phyloP scores from a whole-genome alignment of 2,329 filamentous ascomycete genomes.

The Pyrenophora graminea region DNA sequence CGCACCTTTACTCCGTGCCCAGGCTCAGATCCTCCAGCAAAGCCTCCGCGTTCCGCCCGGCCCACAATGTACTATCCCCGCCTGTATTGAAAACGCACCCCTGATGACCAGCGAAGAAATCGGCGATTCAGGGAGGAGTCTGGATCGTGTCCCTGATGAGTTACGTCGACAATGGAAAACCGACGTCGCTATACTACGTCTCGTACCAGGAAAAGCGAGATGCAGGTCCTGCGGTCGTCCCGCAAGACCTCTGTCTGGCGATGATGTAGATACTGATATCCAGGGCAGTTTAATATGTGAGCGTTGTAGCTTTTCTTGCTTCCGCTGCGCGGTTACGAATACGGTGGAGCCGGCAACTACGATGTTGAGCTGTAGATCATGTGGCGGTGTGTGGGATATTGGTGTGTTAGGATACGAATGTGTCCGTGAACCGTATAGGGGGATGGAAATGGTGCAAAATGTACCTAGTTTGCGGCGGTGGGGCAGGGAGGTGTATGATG shows the following conservation, averaged over 20 bases:
- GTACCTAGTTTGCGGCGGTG: slow-evolving; percentile 23
- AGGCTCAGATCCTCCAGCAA: slow-evolving; percentile 42
- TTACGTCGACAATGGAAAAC: slow-evolving; percentile 37
- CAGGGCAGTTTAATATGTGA: slow-evolving; percentile 41
- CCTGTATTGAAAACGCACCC: slow-evolving; percentile 38
- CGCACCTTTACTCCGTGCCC: slow-evolving; percentile 29
- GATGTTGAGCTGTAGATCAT: slow-evolving; percentile 36
- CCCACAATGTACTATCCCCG: slow-evolving; percentile 30
- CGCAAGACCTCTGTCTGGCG: slow-evolving; percentile 25
- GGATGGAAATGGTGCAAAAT: background rate
- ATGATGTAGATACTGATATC: background rate
- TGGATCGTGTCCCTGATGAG: slow-evolving; percentile 49
- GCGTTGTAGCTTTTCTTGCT: slow-evolving; percentile 49
- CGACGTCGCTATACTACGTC: background rate
- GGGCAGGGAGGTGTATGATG: slow-evolving; percentile 13
- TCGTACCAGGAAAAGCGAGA: slow-evolving; percentile 34
- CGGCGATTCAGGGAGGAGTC: slow-evolving; percentile 47
- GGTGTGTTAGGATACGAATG: slow-evolving; percentile 48
- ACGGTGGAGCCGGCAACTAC: slow-evolving; percentile 21
- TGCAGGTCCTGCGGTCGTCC: slow-evolving; percentile 42
- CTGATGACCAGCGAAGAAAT: slow-evolving; percentile 44
- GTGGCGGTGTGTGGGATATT: slow-evolving; percentile 42
- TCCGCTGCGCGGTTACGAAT: slow-evolving; percentile 43
- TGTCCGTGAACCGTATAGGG: slow-evolving; percentile 17
- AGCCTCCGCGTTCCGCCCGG: slow-evolving; percentile 20